A percentile compares a stretch with the other conserved stretches of the same genome.
Evolutionary conservation across 1,139 yeast genomes (phyloP).

Genomic region (Geotrichum armillariae): DNA sequence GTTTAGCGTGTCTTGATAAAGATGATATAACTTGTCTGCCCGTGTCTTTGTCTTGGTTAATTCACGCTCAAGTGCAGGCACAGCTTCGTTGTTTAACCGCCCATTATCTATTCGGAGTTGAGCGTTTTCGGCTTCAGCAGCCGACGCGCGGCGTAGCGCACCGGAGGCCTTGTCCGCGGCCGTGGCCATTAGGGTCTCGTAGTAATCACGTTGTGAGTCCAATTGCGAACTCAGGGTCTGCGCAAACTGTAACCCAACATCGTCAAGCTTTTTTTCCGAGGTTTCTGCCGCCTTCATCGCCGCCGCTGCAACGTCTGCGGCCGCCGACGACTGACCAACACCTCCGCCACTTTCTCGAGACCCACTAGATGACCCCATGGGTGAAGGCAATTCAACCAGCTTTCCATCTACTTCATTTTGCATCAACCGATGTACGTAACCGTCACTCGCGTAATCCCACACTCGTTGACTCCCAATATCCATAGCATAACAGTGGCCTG

Average conservation of each 20-base stretch:
- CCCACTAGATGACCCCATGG: constrained; percentile 20
- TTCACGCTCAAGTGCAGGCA: constrained; percentile 24
- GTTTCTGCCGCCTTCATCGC: constrained; percentile 20
- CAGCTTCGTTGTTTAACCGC: constrained; percentile 22
- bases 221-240: constrained; percentile 75
- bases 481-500: constrained; percentile 93
- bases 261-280: constrained; percentile 45
- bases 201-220: constrained; percentile 87
- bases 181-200: constrained; percentile 60
- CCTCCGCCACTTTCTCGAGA: constrained; percentile 13
- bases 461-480: constrained; percentile 81
- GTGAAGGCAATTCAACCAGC: constrained; percentile 62
- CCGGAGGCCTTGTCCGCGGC: constrained; percentile 39
- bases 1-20: constrained; percentile 33
- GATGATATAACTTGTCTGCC: constrained; percentile 33
- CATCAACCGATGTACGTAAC: constrained; percentile 82
- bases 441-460: constrained; percentile 95
- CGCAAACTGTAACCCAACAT: constrained; percentile 74
- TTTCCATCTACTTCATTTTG: constrained; percentile 87
- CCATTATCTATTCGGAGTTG: constrained; percentile 23
- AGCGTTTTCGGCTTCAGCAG: constrained; percentile 38
- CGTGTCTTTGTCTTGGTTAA: constrained; percentile 38
- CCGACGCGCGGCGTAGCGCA: constrained; percentile 41
- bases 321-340: not conserved
- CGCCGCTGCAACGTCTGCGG: constrained; percentile 19